Percentiles rank a stretch among this genome's conserved stretches.
Evolutionary conservation across 129 eudicot genomes (phyloP).

Genomic region (Centaurea solstitialis): DNA sequence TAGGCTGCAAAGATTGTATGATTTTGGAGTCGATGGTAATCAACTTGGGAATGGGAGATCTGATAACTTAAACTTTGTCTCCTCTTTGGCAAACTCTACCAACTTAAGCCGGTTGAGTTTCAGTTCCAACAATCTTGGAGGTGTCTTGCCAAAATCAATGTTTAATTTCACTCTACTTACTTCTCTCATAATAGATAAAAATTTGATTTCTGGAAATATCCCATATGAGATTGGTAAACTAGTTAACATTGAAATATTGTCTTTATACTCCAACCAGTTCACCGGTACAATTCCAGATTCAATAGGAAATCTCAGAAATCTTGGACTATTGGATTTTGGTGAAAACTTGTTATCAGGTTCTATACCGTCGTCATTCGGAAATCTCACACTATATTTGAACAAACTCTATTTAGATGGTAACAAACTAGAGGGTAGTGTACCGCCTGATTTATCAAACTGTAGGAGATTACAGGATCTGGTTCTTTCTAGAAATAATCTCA

Average conservation of each 20-base stretch:
- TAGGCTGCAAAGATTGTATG: background rate
- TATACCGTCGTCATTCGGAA: constrained; percentile 14
- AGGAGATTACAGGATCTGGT: background rate
- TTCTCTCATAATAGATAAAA: too few species aligned
- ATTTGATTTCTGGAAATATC: too few species aligned
- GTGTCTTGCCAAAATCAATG: too few species aligned
- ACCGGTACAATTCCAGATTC: background rate
- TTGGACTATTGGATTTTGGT: too few species aligned
- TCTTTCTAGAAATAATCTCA: constrained; percentile 7
- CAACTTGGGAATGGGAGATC: background rate
- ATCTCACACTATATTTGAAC: background rate
- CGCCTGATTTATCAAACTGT: background rate
- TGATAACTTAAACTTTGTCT: too few species aligned
- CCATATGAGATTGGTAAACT: too few species aligned
- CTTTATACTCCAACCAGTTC: background rate
- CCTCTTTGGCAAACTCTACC: too few species aligned
- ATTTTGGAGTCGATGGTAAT: background rate
- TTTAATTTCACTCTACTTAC: too few species aligned
- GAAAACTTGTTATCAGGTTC: too few species aligned
- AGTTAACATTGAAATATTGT: too few species aligned
- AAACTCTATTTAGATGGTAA: background rate
- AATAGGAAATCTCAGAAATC: too few species aligned
- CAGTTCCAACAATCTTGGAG: background rate
- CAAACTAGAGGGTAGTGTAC: constrained; percentile 8
- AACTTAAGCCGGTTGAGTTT: background rate